Percentiles rank a stretch among this genome's conserved stretches.
These are phyloP conservation scores for Microascus cirrosus DNA, from an alignment of 2,329 filamentous ascomycete genomes.

Conservation along the genomic window DNA sequence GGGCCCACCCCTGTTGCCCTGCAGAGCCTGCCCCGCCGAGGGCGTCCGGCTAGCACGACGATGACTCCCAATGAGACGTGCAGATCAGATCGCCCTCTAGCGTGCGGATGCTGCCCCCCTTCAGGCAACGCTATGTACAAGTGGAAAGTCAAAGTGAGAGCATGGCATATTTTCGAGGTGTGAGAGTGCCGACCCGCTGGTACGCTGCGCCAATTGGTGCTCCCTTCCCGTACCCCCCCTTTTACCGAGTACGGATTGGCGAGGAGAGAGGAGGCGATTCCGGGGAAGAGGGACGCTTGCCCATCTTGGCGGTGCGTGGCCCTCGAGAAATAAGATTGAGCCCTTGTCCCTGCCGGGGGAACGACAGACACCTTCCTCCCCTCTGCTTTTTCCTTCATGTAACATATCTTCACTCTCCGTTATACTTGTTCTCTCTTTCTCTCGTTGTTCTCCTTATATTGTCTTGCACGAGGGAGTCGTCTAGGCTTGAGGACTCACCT, in stretches of 20 bases:
- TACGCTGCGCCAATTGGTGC: background rate
- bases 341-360: background rate
- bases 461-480: background rate
- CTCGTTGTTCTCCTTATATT: background rate
- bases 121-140: background rate
- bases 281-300: background rate
- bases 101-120: background rate
- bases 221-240: background rate
- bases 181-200: background rate
- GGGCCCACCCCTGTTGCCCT: background rate
- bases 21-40: background rate
- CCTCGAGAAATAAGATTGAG: background rate
- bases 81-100: background rate
- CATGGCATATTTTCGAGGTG: background rate
- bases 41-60: background rate
- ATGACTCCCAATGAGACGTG: conserved; percentile 1
- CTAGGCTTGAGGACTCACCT: too few species aligned
- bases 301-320: background rate
- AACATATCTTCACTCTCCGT: background rate
- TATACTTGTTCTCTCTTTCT: background rate
- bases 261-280: background rate
- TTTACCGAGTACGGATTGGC: background rate
- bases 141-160: background rate
- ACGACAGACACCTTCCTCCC: background rate
- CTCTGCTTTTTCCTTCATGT: background rate